These are phyloP conservation scores for Starmera pachycereana DNA, from an alignment of 805 yeast species.

Conservation along the genomic window DNA sequence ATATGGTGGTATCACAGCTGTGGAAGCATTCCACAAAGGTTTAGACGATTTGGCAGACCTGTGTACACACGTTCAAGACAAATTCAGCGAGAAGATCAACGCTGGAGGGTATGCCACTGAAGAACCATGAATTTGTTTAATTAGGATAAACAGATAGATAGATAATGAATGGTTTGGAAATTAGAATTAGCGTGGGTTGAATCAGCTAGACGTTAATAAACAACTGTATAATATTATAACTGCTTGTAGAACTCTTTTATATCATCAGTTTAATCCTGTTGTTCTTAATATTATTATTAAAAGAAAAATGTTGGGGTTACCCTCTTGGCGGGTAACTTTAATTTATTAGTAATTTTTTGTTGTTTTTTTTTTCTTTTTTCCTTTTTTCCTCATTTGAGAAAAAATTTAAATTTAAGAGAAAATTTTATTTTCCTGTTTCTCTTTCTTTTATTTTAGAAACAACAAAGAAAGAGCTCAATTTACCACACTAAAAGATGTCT, in stretches of 20 bases:
- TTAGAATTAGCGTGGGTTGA: too few relatives aligned
- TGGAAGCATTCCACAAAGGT: constrained; percentile 89
- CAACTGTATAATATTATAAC: too few relatives aligned
- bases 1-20: constrained; percentile 74
- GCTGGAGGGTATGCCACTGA: constrained; percentile 39
- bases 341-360: background rate
- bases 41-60: constrained; percentile 73
- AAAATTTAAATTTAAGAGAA: background rate
- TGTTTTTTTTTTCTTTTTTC: too few relatives aligned
- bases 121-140: constrained; percentile 29
- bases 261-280: too few relatives aligned
- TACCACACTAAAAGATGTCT: constrained; percentile 16
- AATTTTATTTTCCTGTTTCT: background rate
- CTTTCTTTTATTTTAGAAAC: background rate
- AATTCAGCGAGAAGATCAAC: constrained; percentile 58
- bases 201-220: too few relatives aligned
- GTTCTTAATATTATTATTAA: too few relatives aligned
- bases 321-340: background rate
- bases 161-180: too few relatives aligned
- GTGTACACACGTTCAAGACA: constrained; percentile 76
- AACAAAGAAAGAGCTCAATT: background rate
- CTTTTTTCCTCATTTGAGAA: background rate
- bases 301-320: too few relatives aligned
- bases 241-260: too few relatives aligned
- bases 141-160: too few relatives aligned